These are phyloP conservation scores for Aspergillus ellipticus DNA, from an alignment of 495 filamentous ascomycete species.

Conservation along the genomic window DNA sequence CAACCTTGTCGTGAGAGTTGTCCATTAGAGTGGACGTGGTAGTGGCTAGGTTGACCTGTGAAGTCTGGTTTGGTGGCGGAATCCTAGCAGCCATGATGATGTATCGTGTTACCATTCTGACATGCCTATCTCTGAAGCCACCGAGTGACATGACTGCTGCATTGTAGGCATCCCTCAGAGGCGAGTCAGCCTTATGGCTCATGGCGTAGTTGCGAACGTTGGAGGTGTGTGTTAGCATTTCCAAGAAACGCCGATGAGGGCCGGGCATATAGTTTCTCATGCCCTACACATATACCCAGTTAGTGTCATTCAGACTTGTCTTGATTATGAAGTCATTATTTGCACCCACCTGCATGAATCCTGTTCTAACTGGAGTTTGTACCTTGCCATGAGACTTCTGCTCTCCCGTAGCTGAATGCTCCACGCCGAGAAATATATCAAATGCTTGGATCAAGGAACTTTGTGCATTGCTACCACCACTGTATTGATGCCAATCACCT, in stretches of 20 bases:
- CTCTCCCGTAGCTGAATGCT: slow-evolving; percentile 82
- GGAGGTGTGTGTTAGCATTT: slow-evolving; percentile 65
- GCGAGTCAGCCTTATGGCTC: slow-evolving; percentile 50
- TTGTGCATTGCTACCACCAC: slow-evolving; percentile 92
- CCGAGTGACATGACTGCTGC: slow-evolving; percentile 79
- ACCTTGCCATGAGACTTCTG: slow-evolving; percentile 34
- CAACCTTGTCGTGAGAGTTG: slow-evolving; percentile 14
- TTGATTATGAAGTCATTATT: not conserved
- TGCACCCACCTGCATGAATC: slow-evolving; percentile 32
- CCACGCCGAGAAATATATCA: slow-evolving; percentile 82
- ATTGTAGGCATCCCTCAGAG: slow-evolving; percentile 76
- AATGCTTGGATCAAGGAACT: slow-evolving; percentile 91
- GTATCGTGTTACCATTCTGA: slow-evolving; percentile 90
- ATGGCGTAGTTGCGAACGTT: slow-evolving; percentile 83
- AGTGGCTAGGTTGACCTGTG: slow-evolving; percentile 28
- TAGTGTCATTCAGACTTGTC: not conserved
- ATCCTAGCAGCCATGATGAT: slow-evolving; percentile 61
- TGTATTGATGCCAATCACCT: slow-evolving; percentile 69
- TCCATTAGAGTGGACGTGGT: slow-evolving; percentile 25
- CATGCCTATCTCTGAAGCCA: slow-evolving; percentile 82
- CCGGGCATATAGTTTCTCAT: slow-evolving; percentile 98
- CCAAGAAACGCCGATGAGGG: slow-evolving; percentile 80
- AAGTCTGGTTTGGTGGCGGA: slow-evolving; percentile 10
- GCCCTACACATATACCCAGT: slow-evolving; percentile 45
- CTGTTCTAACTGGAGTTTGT: slow-evolving; percentile 11